Evolutionary conservation across 1,284 basidiomycete species (phyloP), one percentile per base, ranked within the genome.

Genomic region (Cutaneotrichosporon daszewskae): DNA sequence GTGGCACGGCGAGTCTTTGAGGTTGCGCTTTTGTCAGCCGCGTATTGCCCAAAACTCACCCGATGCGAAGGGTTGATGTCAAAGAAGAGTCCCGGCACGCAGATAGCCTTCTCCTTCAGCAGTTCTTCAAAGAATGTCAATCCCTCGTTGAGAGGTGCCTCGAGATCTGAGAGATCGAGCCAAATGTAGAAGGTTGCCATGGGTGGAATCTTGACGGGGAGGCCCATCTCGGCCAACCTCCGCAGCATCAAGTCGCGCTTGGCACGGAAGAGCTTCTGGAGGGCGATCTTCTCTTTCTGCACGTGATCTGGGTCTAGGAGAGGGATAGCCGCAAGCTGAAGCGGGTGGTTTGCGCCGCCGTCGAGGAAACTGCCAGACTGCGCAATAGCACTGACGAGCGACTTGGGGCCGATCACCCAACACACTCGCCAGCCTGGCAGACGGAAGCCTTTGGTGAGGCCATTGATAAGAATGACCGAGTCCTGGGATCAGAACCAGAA

Each of bases 381-480:
- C 16, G 85, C 85, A 34, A 94, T 78, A 1, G 88, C 89, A 8
- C 82, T 82, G 57, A 94, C 77, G 36, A 94, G 69, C 62, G 85
- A 84, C 72, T 84, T 88, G n/a, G 89, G 90, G 0, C 87, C 92
- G n/a, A 95, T 69, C 14, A 95, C 89, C 91, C 91, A 96, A 74
- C 89, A 92, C 26, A 91, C 76, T 58, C 91, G 80, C 88, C 88
- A 94, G 18, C 90, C 90, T 10, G 90, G 87, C 36, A 90, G 81
- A 61, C 69, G 54, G 62, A 71, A 74, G 39, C 84, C 88, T 78
- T 95, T 94, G 12, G 91, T 95, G 39, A 96, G 76, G 19, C 91
- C 91, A 59, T 94, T 87, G 53, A 96, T 84, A 53, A 96, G 80
- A 33, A 95, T 75, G 19, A 88, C 77, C 0, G 87, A 76, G 56